These are phyloP conservation scores for Gamsiella multidivaricata DNA, from an alignment of 192 early-diverging fungal species.

Conservation along the genomic window DNA sequence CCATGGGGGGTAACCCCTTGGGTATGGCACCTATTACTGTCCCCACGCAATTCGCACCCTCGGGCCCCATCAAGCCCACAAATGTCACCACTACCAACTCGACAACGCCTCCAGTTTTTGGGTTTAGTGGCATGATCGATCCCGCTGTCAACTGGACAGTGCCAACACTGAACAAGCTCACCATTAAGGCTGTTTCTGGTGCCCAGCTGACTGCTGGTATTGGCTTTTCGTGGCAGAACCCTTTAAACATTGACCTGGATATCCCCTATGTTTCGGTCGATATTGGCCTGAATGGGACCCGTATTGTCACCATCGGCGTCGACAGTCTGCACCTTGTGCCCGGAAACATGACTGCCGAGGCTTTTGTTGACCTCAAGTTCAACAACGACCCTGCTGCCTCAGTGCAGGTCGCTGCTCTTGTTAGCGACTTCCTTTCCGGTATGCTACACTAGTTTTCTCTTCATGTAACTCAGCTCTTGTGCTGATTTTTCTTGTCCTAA, in stretches of 20 bases:
- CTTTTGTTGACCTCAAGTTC: slow-evolving; percentile 40
- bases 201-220: slow-evolving; percentile 43
- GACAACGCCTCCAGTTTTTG: slow-evolving; percentile 31
- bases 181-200: slow-evolving; percentile 34
- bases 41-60: slow-evolving; percentile 26
- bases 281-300: slow-evolving; percentile 46
- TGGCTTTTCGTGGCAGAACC: slow-evolving; percentile 47
- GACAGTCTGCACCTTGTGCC: slow-evolving; percentile 25
- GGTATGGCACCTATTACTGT: slow-evolving; percentile 30
- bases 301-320: slow-evolving; percentile 23
- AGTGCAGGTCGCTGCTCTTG: slow-evolving; percentile 28
- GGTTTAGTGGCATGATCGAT: slow-evolving; percentile 29
- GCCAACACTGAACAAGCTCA: slow-evolving; percentile 47
- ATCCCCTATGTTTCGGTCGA: slow-evolving; percentile 39
- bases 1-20: slow-evolving; percentile 13
- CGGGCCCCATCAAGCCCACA: slow-evolving; percentile 17
- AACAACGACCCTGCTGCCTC: slow-evolving; percentile 39
- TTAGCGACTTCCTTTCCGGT: slow-evolving; percentile 45
- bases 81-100: slow-evolving; percentile 19
- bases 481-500: not conserved
- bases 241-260: slow-evolving; percentile 41
- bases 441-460: not conserved
- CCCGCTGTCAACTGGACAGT: slow-evolving; percentile 20
- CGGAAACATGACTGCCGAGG: slow-evolving; percentile 35
- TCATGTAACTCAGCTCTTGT: not conserved